Conservation (phyloP, 164 flowering plant genomes). For the Umbellularia californica region DNA sequence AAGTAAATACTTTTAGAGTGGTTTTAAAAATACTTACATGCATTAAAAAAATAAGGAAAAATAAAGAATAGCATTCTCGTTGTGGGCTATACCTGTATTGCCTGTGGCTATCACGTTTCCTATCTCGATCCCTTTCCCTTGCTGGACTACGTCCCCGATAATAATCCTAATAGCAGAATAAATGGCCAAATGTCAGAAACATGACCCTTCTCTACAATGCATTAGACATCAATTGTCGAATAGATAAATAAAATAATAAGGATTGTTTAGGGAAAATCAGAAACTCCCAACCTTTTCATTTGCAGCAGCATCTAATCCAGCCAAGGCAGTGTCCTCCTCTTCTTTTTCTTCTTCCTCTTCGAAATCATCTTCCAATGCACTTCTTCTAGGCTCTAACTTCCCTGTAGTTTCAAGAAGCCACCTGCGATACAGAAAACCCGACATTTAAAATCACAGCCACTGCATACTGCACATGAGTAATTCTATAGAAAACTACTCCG, state of each 20-base stretch:
- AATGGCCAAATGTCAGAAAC: background rate
- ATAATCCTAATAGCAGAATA: constrained; percentile 44
- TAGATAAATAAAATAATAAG: background rate
- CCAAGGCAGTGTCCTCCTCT: constrained; percentile 63
- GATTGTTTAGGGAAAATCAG: background rate
- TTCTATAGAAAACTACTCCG: too few species aligned
- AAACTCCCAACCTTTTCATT: constrained; percentile 57
- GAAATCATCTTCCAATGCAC: constrained; percentile 99
- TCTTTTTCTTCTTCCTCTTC: constrained; percentile 98
- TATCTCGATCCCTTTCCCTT: constrained; percentile 88
- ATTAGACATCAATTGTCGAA: background rate
- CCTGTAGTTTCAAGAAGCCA: constrained; percentile 81
- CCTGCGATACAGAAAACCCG: constrained; percentile 29
- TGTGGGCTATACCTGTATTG: constrained; percentile 51
- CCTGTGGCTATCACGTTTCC: constrained; percentile 79
- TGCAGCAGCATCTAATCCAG: constrained; percentile 42
- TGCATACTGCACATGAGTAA: background rate
- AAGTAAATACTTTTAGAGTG: too few species aligned
- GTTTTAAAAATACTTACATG: too few species aligned
- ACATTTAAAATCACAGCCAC: background rate
- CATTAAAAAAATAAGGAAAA: too few species aligned
- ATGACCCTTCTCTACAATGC: background rate
- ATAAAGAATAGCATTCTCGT: too few species aligned
- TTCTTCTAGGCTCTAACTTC: constrained; percentile 74
- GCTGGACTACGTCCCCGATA: constrained; percentile 76